Evolutionary conservation across 768 basidiomycete species (phyloP).

Genomic region (Lactarius pseudohatsudake): DNA sequence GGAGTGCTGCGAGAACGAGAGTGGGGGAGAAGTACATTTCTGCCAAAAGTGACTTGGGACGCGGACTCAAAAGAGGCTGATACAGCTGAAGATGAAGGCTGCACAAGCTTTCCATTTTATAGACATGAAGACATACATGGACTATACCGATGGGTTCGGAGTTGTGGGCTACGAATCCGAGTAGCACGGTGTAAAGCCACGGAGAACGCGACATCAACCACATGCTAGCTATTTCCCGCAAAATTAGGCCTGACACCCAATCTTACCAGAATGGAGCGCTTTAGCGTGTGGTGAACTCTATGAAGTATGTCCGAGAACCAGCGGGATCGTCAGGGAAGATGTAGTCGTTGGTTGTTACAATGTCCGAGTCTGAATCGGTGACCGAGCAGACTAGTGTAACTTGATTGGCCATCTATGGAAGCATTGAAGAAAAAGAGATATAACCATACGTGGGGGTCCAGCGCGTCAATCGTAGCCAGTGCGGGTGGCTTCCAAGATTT

Average conservation of each 20-base stretch:
- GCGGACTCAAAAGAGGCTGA: not conserved
- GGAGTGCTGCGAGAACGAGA: not conserved
- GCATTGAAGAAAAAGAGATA: not conserved
- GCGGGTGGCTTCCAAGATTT: no score
- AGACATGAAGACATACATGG: not conserved
- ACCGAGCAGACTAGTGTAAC: not conserved
- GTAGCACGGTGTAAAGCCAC: not conserved
- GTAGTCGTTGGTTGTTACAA: not conserved
- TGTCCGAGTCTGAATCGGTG: not conserved
- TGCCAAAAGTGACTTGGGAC: not conserved
- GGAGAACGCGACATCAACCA: no score
- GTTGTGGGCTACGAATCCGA: not conserved
- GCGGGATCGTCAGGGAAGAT: not conserved
- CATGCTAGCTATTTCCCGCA: not conserved
- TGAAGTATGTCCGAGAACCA: not conserved
- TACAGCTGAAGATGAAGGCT: constrained; percentile 4
- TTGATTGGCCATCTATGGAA: not conserved
- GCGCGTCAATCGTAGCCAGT: not conserved
- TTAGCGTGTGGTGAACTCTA: no score
- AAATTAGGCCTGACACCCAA: not conserved
- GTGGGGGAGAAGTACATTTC: constrained; percentile 18
- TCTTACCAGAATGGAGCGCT: not conserved
- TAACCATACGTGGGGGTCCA: not conserved
- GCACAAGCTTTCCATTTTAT: not conserved
- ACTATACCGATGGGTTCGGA: not conserved